phyloP scores from a whole-genome alignment of 202 grass and related monocot species.

The Bolboschoenoplectus hybrid region DNA sequence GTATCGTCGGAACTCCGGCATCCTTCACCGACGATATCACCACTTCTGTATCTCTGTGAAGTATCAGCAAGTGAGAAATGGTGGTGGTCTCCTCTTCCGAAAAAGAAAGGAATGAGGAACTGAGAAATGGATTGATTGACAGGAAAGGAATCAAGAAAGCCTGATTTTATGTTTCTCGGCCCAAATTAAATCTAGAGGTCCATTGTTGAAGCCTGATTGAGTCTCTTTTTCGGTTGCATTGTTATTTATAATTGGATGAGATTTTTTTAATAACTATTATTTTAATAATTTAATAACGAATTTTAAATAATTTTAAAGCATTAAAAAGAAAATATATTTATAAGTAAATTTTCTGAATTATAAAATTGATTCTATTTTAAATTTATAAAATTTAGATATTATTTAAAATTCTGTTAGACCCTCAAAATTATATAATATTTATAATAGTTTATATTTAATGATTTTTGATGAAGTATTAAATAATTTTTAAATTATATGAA shows the following conservation, averaged over 20 bases:
- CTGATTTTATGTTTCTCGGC: background rate
- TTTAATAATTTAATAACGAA: too few relatives aligned
- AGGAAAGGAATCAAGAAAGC: background rate
- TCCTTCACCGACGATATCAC: background rate
- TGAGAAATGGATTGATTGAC: background rate
- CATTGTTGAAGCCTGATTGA: background rate
- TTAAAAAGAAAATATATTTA: too few relatives aligned
- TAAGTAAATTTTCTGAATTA: too few relatives aligned
- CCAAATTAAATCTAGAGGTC: background rate
- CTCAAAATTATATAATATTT: too few relatives aligned
- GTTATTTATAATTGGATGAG: background rate
- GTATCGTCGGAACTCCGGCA: slow-evolving; percentile 68
- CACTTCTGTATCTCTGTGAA: background rate
- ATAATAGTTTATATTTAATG: too few relatives aligned
- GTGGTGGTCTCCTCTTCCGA: background rate
- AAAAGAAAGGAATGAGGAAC: background rate
- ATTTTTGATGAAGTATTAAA: too few relatives aligned
- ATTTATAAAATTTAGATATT: too few relatives aligned
- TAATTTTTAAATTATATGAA: too few relatives aligned
- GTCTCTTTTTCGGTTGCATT: background rate
- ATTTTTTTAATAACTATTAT: too few relatives aligned
- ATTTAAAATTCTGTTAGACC: too few relatives aligned
- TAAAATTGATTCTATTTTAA: too few relatives aligned
- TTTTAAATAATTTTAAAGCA: too few relatives aligned
- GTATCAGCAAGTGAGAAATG: background rate